Evolutionary conservation across 2,329 filamentous ascomycete species (phyloP).

Genomic region (Beauveria asiatica): DNA sequence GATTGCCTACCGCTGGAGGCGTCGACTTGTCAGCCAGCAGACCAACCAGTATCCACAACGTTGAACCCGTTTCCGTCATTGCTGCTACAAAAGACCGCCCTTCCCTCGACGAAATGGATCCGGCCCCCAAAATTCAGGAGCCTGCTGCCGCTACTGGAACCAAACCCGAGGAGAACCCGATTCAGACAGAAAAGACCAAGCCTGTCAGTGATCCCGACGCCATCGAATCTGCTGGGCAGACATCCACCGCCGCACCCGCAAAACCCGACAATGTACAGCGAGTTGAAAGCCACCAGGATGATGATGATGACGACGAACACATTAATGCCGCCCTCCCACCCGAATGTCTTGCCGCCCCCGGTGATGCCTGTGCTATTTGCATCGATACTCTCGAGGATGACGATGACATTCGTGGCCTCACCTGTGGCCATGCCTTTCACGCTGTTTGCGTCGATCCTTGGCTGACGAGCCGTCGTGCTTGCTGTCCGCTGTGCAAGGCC

Average conservation of each 20-base stretch:
- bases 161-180: constrained; percentile 16
- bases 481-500: constrained; percentile 94
- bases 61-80: constrained; percentile 45
- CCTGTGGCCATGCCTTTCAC: constrained; percentile 97
- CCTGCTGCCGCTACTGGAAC: constrained; percentile 15
- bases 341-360: constrained; percentile 71
- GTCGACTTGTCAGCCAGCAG: constrained; percentile 68
- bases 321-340: constrained; percentile 76
- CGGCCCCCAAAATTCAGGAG: constrained; percentile 17
- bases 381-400: constrained; percentile 91
- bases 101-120: constrained; percentile 34
- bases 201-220: constrained; percentile 4
- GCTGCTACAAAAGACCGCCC: constrained; percentile 36
- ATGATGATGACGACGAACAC: constrained; percentile 68
- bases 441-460: constrained; percentile 92
- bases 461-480: constrained; percentile 88
- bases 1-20: constrained; percentile 74
- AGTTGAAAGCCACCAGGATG: constrained; percentile 42
- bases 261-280: constrained; percentile 27
- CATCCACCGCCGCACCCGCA: constrained; percentile 16
- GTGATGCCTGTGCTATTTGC: constrained; percentile 93
- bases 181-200: constrained; percentile 12
- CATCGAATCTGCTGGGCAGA: constrained; percentile 18
- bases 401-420: constrained; percentile 87
- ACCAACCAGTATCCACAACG: constrained; percentile 63